Percentiles rank a stretch among this genome's conserved stretches.
Conservation (phyloP, 2,329 filamentous ascomycete genomes). For the Talaromyces pinophilus region DNA sequence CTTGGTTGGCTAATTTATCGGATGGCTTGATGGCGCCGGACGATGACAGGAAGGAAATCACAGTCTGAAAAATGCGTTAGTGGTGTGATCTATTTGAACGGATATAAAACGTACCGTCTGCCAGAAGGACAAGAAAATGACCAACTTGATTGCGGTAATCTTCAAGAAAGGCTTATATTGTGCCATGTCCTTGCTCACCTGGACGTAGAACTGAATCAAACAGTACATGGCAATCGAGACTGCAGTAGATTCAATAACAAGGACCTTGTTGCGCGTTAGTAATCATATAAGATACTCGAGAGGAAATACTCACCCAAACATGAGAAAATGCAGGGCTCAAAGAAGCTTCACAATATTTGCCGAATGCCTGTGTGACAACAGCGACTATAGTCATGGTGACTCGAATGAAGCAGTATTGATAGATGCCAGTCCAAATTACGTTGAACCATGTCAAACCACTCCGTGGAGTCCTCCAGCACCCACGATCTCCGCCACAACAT, state of each 20-base stretch:
- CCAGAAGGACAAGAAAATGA: slow-evolving; percentile 92
- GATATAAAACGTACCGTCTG: slow-evolving; percentile 55
- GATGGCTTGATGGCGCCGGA: slow-evolving; percentile 65
- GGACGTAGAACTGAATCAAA: slow-evolving; percentile 81
- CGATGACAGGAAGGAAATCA: slow-evolving; percentile 64
- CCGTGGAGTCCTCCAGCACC: slow-evolving; percentile 70
- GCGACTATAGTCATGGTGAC: slow-evolving; percentile 78
- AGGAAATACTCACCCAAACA: slow-evolving; percentile 64
- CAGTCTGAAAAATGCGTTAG: slow-evolving; percentile 40
- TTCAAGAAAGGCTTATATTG: slow-evolving; percentile 75
- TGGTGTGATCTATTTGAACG: neutral
- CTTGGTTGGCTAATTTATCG: slow-evolving; percentile 65
- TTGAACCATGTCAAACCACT: slow-evolving; percentile 92
- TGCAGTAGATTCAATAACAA: slow-evolving; percentile 68
- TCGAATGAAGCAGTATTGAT: slow-evolving; percentile 82
- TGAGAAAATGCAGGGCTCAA: slow-evolving; percentile 78
- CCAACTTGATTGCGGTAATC: slow-evolving; percentile 81
- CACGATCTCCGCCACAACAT: slow-evolving; percentile 68
- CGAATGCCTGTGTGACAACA: slow-evolving; percentile 68
- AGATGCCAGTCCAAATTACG: slow-evolving; percentile 75
- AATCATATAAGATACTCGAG: neutral
- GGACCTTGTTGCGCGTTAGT: slow-evolving; percentile 48
- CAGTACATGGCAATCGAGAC: slow-evolving; percentile 87
- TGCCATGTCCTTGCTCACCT: slow-evolving; percentile 68
- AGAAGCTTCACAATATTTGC: slow-evolving; percentile 75